These are phyloP conservation scores for Brettanomyces custersianus DNA, from an alignment of 805 yeast species.

Conservation along the genomic window DNA sequence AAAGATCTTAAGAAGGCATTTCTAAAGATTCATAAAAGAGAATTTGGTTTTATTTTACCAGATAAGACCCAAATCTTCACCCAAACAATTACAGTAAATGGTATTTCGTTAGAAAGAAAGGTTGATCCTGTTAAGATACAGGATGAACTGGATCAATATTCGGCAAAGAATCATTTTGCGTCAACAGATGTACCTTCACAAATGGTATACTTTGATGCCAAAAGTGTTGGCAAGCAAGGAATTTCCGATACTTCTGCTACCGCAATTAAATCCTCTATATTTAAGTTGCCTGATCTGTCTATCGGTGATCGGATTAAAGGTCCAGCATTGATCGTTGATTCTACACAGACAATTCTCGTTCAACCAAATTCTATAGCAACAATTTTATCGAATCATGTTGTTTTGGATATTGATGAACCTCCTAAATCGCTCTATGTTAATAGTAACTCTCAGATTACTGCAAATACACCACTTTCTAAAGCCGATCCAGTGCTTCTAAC, in stretches of 20 bases:
- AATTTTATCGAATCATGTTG: conserved; percentile 27
- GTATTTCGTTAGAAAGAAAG: conserved; percentile 2
- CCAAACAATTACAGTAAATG: conserved; percentile 1
- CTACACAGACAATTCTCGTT: conserved; percentile 29
- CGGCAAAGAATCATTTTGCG: conserved; percentile 5
- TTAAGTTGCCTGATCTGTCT: conserved; percentile 4
- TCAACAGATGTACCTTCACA: background rate
- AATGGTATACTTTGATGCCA: conserved; percentile 2
- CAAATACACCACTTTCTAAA: conserved; percentile 22
- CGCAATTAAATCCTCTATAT: conserved; percentile 14
- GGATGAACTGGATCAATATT: conserved; percentile 19
- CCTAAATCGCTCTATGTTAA: conserved; percentile 15
- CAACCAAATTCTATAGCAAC: conserved; percentile 25
- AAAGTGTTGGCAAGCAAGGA: background rate
- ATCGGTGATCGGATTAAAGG: conserved; percentile 49
- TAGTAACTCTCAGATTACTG: conserved; percentile 27
- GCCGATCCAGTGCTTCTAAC: conserved; percentile 37
- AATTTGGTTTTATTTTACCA: conserved; percentile 23
- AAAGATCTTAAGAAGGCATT: conserved; percentile 16
- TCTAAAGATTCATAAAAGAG: conserved; percentile 22
- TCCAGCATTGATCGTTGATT: conserved; percentile 28
- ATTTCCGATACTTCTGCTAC: conserved; percentile 17
- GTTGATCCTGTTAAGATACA: conserved; percentile 20
- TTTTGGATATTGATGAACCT: conserved; percentile 15
- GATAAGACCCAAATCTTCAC: background rate